These are phyloP conservation scores for Gracilaria caudata DNA, from an alignment of 23 red algal genomes.

Conservation along the genomic window DNA sequence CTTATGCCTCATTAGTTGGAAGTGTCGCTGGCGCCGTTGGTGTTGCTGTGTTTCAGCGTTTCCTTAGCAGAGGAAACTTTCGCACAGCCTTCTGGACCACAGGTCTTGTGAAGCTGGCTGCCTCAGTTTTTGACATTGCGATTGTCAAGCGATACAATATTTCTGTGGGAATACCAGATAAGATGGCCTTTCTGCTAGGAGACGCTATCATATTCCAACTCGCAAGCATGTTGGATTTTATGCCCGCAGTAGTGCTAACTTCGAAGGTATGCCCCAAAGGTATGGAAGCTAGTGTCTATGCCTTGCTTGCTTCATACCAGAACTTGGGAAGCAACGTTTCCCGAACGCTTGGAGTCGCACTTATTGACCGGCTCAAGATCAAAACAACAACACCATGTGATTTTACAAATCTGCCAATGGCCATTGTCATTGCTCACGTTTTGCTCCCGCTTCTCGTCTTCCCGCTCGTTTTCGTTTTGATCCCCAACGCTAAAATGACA, in stretches of 20 bases:
- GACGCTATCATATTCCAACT: slow-evolving; percentile 75
- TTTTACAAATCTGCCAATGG: slow-evolving; percentile 65
- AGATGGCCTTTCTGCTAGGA: slow-evolving; percentile 64
- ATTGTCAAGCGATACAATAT: slow-evolving; percentile 68
- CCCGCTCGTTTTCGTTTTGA: slow-evolving; percentile 71
- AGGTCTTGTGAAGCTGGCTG: slow-evolving; percentile 67
- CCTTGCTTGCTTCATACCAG: slow-evolving; percentile 62
- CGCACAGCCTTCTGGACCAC: slow-evolving; percentile 77
- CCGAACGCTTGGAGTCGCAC: slow-evolving; percentile 66
- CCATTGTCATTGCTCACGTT: slow-evolving; percentile 72
- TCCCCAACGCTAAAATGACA: slow-evolving; percentile 69
- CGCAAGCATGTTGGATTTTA: slow-evolving; percentile 53
- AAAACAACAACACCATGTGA: slow-evolving; percentile 66
- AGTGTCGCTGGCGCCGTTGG: slow-evolving; percentile 63
- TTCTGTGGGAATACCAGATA: slow-evolving; percentile 60
- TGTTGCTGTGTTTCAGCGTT: slow-evolving; percentile 68
- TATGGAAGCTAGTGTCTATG: slow-evolving; percentile 79
- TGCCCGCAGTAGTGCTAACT: slow-evolving; percentile 78
- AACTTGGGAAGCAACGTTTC: slow-evolving; percentile 69
- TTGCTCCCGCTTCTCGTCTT: slow-evolving; percentile 59
- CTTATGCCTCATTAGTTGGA: slow-evolving; percentile 66
- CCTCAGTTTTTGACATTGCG: slow-evolving; percentile 61
- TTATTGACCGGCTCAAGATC: slow-evolving; percentile 60
- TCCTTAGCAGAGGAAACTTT: slow-evolving; percentile 51
- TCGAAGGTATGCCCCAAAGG: slow-evolving; percentile 79